Evolutionary conservation across 1,139 yeast species (phyloP).

Genomic region (Pichia sp.): DNA sequence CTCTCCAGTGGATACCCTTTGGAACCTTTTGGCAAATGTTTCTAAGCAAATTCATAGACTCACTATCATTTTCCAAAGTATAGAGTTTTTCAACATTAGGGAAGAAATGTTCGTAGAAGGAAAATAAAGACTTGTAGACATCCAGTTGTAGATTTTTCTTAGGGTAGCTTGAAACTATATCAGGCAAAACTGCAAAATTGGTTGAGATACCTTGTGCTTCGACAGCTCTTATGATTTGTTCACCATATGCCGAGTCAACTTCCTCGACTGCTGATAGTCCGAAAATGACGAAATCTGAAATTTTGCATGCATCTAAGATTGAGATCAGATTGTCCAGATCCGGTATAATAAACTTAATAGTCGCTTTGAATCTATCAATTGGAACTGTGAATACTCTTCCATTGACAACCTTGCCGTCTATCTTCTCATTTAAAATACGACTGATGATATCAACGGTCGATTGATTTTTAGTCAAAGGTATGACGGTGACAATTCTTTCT

Average conservation of each 20-base stretch:
- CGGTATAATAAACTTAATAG: slow-evolving; percentile 71
- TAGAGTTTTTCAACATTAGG: slow-evolving; percentile 77
- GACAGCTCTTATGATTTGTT: slow-evolving; percentile 79
- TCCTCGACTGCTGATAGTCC: slow-evolving; percentile 82
- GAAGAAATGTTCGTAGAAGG: slow-evolving; percentile 85
- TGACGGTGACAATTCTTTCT: slow-evolving; percentile 75
- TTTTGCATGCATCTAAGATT: slow-evolving; percentile 79
- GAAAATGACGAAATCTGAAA: slow-evolving; percentile 83
- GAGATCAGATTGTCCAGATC: slow-evolving; percentile 61
- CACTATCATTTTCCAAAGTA: slow-evolving; percentile 64
- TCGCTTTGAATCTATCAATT: slow-evolving; percentile 67
- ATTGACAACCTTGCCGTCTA: slow-evolving; percentile 22
- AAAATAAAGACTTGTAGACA: slow-evolving; percentile 71
- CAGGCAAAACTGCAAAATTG: slow-evolving; percentile 76
- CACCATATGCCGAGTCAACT: slow-evolving; percentile 76
- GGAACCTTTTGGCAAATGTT: slow-evolving; percentile 82
- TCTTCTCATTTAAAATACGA: slow-evolving; percentile 39
- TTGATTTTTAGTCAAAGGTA: slow-evolving; percentile 74
- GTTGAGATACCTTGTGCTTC: slow-evolving; percentile 92
- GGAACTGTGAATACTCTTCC: slow-evolving; percentile 50
- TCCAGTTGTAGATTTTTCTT: slow-evolving; percentile 76
- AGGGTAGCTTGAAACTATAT: slow-evolving; percentile 59
- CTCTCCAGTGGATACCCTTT: slow-evolving; percentile 85
- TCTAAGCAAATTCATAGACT: slow-evolving; percentile 67
- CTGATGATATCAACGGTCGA: slow-evolving; percentile 55